Evolutionary conservation across 1,284 basidiomycete species (phyloP).

Genomic region (Hymenochaete sp.): DNA sequence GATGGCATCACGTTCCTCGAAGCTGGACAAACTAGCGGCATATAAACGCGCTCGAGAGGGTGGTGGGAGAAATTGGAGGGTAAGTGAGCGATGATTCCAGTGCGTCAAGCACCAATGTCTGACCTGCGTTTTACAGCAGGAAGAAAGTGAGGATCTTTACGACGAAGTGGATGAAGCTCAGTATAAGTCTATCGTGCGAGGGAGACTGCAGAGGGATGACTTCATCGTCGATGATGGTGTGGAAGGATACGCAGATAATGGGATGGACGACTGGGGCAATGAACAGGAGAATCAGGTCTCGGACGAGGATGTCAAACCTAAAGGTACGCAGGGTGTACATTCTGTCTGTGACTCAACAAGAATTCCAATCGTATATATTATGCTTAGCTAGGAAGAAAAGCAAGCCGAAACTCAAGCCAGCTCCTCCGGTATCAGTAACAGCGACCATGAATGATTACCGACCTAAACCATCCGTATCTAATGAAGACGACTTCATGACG

Average conservation of each 20-base stretch:
- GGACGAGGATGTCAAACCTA: conserved; percentile 27
- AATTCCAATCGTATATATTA: conserved; percentile 30
- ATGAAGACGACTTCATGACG: conserved; percentile 84
- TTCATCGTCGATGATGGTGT: conserved; percentile 95
- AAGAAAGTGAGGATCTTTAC: conserved; percentile 72
- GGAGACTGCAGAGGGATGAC: conserved; percentile 83
- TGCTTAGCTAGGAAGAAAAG: conserved; percentile 31
- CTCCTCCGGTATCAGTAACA: conserved; percentile 41
- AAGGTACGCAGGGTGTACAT: conserved; percentile 12
- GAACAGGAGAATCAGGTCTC: conserved; percentile 39
- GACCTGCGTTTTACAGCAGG: conserved; percentile 31
- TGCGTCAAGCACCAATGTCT: not conserved
- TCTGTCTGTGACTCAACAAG: not conserved
- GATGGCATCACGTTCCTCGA: conserved; percentile 22
- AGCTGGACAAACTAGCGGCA: conserved; percentile 28
- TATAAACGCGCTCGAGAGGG: conserved; percentile 31
- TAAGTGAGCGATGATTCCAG: conserved; percentile 23
- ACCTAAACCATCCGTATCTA: conserved; percentile 60
- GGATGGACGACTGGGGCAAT: conserved; percentile 85
- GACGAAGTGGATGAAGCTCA: conserved; percentile 91
- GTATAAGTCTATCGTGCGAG: conserved; percentile 80
- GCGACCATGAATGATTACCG: conserved; percentile 71
- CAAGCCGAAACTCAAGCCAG: conserved; percentile 34
- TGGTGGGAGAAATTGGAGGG: conserved; percentile 30
- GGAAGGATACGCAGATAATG: conserved; percentile 90